phyloP scores from a whole-genome alignment of 345 rosid species.

The Melaleuca quinquenervia region DNA sequence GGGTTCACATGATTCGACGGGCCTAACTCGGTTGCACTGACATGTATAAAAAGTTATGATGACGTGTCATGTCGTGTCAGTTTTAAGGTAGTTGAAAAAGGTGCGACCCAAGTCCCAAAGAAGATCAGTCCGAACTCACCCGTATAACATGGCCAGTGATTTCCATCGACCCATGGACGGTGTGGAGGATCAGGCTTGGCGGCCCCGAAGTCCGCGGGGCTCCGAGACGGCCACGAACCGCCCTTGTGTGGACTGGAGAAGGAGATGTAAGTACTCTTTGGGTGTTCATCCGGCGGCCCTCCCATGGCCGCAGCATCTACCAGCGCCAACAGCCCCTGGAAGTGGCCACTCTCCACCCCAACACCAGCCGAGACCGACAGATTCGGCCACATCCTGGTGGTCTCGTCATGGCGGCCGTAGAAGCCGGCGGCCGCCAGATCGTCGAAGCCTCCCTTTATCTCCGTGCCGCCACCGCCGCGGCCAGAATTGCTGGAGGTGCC shows the following conservation, averaged over 20 bases:
- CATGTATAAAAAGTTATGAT: neutral
- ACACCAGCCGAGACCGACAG: conserved; percentile 1
- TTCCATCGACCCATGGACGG: neutral
- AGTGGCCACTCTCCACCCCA: conserved; percentile 18
- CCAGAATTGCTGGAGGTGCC: neutral
- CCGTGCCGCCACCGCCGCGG: neutral
- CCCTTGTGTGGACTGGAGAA: neutral
- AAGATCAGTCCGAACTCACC: conserved; percentile 10
- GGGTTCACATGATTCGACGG: neutral
- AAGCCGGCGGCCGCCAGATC: neutral
- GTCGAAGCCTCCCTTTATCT: conserved; percentile 2
- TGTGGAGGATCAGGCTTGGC: neutral
- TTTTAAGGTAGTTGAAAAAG: neutral
- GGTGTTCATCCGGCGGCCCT: neutral
- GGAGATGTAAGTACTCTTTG: neutral
- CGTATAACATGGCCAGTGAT: neutral
- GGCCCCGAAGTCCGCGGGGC: neutral
- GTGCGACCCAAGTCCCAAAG: neutral
- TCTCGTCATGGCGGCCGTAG: neutral
- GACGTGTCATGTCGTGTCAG: neutral
- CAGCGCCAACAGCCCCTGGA: conserved; percentile 37
- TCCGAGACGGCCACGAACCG: neutral
- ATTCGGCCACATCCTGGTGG: neutral
- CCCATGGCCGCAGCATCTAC: conserved; percentile 27
- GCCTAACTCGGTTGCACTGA: neutral